Base-by-base conservation (phyloP, 192 early-diverging fungal species). In the Umbelopsis isabellina region DNA sequence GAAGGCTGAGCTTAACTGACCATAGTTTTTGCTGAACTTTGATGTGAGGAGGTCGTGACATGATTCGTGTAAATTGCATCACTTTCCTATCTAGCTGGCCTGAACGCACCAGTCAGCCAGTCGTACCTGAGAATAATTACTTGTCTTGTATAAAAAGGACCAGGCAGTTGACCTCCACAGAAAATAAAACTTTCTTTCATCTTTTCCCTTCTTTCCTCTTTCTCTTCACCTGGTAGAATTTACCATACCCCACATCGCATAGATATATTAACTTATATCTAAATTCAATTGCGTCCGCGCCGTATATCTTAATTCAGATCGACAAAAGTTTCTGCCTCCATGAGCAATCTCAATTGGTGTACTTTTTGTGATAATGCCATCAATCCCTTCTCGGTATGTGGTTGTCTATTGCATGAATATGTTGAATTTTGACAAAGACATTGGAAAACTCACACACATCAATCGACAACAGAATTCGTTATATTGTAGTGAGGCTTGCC, bases 331-430 rank as follows among this genome's bases (percentile, higher is more conserved):
- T 13, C 33, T 49, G 5, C 25, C 20, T 55, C 27, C 5, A 78
- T 78, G 76, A 67, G 65, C 65, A 67, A 79, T 67, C 69, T 69
- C 35, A 77, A 79, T 65, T 79, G 77, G 77, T 79, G 77, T 49
- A 79, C 77, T 16, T 72, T 65, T 33, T 79, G 77, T 66, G 77
- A 79, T 64, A 79, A 72, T 45, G 72, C 77, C 16, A 71, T 79
- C 48, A 75, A 64, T 53, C 51, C 73, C 23, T 75, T 75, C 47
- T 79, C 77, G 23, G 77, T 79, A 69, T 68, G 73, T 46, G 33
- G 18, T 37, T 27, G 22, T 16, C 8, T 9, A 55, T 11, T 18
- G 15, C 22, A 6, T 71, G 12, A 3, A 48, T 44, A 3, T 68
- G 21, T 48, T n/a, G 21, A 50, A 50, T 51, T 20, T 50, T 22